Base-by-base conservation (phyloP, 2,329 filamentous ascomycete genomes). In the Scolecobasidium constrictum region DNA sequence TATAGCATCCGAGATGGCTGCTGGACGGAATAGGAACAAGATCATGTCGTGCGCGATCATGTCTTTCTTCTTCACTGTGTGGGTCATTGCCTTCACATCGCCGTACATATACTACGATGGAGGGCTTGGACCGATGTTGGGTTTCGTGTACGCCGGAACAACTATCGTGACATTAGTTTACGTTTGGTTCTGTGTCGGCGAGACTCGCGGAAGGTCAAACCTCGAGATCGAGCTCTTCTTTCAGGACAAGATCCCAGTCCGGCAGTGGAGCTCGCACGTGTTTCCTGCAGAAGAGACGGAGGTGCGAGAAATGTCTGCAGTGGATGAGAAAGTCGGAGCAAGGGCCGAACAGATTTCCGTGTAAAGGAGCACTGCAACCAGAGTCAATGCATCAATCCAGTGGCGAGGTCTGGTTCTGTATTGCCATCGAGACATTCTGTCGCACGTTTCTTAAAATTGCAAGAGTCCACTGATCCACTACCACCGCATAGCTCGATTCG, bases 11-110 rank as follows among this genome's bases (percentile, higher is more conserved):
- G 68, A 72, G 47, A 66, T 68, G 61, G 63, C 68, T 0, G 65
- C 69, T 18, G 68, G 68, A 3, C 61, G 59, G 12, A 71, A 72
- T 52, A 56, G 64, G 38, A 68, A 67, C 51, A 31, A 31, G n/a
- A 31, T 31, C n/a, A 31, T 31, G 26, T 31, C 26, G 9, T 9
- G 9, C n/a, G 26, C 26, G 26, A 31, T 31, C 26, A n/a, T n/a
- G n/a, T 7, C n/a, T 9, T 31, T 7, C 9, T 31, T 9, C 3
- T 28, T 65, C 43, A 65, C 61, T 0, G 58, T 65, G 28, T 67
- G 63, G 64, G 51, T 54, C 18, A 62, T 56, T 11, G 59, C 61
- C 22, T 66, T 66, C 42, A 64, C 58, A 2, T 49, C 56, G 2
- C 63, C 63, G 1, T 67, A 67, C 37, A 49, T 67, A 5, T 66